Conservation (phyloP, 2,329 filamentous ascomycete species). For the Nigrospora sphaerica region DNA sequence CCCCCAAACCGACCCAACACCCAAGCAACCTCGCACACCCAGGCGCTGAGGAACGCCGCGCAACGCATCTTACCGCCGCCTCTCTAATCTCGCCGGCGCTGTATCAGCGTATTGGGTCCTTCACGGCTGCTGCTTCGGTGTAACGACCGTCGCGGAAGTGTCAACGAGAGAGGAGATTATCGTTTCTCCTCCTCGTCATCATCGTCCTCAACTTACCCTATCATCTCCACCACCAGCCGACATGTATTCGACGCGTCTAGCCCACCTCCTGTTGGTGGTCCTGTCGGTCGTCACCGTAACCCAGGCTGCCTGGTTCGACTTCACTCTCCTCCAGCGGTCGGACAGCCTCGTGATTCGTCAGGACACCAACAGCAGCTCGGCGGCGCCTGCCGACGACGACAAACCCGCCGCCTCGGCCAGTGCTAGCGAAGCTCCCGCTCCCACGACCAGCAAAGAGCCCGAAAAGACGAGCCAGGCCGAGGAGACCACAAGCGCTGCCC, state of each 20-base stretch:
- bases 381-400: conserved; percentile 3
- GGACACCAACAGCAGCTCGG: neutral
- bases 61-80: no score
- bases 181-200: conserved; percentile 1
- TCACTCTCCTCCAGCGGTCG: conserved; percentile 13
- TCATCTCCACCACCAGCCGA: conserved; percentile 6
- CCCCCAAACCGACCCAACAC: no score
- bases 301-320: conserved; percentile 31
- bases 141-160: no score
- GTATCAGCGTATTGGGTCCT: no score
- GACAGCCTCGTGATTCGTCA: conserved; percentile 15
- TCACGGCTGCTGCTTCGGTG: no score
- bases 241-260: conserved; percentile 40
- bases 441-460: conserved; percentile 1
- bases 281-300: conserved; percentile 38
- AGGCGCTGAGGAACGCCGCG: no score
- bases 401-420: conserved; percentile 1
- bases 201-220: conserved; percentile 1
- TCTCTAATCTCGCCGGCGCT: no score
- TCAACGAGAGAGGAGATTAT: no score
- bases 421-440: conserved; percentile 1
- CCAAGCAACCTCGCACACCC: no score
- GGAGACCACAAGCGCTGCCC: conserved; percentile 3
- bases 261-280: conserved; percentile 41
- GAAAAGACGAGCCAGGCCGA: conserved; percentile 8